Evolutionary conservation across 768 basidiomycete species (phyloP), one percentile per base, ranked within the genome.

Genomic region (Daedaleopsis nitida): DNA sequence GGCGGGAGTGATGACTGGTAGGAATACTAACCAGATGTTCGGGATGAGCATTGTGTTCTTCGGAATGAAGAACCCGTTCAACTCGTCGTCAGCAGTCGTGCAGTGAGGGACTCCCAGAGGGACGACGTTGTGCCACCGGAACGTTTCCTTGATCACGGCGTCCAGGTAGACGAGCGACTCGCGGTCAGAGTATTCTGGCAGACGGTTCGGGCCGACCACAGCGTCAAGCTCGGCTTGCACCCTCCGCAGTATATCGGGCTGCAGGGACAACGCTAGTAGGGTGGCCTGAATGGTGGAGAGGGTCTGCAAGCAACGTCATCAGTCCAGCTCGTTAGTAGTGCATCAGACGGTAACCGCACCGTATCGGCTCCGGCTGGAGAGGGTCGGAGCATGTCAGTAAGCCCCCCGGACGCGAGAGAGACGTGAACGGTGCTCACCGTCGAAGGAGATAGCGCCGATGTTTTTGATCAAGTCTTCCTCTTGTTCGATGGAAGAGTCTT

Each of bases 51-150:
- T 52, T 0, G 65, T 52, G 9, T 74, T 73, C 48, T 71, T 69
- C 0, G 76, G 76, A 37, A 80, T 77, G 58, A 73, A 78, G 45
- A 75, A 65, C 2, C 76, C 78, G 5, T 68, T 63, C 56, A 78
- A 77, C 4, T 74, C 76, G 66, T 77, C 76, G 60, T 79, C 78
- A 37, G 75, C 65, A 3, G 68, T 73, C 49, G 69, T 74, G 23
- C 69, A 62, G 62, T 81, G 80, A 0, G 64, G 53, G 1, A 66
- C 24, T n/a, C 62, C 55, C 14, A 66, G 34, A 9, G 65, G 58
- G 9, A 58, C 32, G 16, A 59, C 45, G 34, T 42, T 35, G 27
- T 51, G 58, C 59, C 65, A 66, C 17, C 65, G 55, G 38, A 58
- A 45, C 5, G 47, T 27, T 34, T 68, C 67, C 32, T 65, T 62